A percentile compares a stretch with the other conserved stretches of the same genome.
phyloP scores from a whole-genome alignment of 768 basidiomycete genomes.

The Auriscalpium orientale region DNA sequence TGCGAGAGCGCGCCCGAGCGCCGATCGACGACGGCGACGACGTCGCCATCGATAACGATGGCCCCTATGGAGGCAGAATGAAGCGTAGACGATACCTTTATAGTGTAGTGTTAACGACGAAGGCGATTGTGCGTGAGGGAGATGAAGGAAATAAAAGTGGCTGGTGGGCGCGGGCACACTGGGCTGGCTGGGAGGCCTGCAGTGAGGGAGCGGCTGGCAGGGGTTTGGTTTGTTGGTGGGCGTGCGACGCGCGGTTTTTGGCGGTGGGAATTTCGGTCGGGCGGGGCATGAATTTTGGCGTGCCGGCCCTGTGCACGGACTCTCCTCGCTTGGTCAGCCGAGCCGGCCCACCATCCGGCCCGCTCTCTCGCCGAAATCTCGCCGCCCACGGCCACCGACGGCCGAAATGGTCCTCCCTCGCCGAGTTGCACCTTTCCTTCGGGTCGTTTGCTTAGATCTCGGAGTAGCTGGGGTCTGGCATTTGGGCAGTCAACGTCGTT shows the following conservation, averaged over 20 bases:
- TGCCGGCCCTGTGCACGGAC: neutral
- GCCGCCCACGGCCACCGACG: no score
- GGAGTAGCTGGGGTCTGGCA: no score
- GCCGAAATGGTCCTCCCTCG: no score
- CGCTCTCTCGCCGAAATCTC: no score
- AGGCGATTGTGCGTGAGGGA: slow-evolving; percentile 7
- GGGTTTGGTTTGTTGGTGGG: neutral
- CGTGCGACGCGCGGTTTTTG: neutral
- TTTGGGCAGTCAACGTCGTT: no score
- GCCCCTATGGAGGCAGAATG: neutral
- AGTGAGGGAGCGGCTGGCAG: neutral
- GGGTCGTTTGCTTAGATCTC: no score
- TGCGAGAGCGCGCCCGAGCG: slow-evolving; percentile 1
- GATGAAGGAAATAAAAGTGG: neutral
- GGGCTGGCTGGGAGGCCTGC: neutral
- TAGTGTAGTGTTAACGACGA: neutral
- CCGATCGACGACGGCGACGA: slow-evolving; percentile 9
- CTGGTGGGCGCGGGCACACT: neutral
- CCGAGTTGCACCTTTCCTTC: no score
- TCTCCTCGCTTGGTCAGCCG: neutral
- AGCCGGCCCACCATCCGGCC: no score
- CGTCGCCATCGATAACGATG: slow-evolving; percentile 4
- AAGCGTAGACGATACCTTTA: slow-evolving; percentile 5
- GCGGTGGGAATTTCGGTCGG: neutral
- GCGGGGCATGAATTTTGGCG: neutral